Evolutionary conservation across 768 basidiomycete species (phyloP).

Genomic region (Lactarius hengduanensis): DNA sequence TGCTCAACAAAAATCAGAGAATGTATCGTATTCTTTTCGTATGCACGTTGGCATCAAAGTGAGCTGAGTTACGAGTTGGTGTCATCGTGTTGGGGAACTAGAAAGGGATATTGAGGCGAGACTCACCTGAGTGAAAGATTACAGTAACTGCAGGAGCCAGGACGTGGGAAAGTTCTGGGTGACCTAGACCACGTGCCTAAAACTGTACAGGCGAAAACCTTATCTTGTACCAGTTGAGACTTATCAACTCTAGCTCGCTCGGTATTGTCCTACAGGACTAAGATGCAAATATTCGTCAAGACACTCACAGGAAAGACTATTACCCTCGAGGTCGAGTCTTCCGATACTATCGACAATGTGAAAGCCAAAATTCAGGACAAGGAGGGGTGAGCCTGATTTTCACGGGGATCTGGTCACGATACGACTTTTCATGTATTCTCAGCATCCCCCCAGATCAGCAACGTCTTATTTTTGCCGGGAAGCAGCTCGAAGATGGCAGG

Average conservation of each 20-base stretch:
- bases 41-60: conserved; percentile 54
- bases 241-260: neutral
- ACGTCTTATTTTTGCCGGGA: conserved; percentile 94
- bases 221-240: neutral
- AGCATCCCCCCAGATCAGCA: conserved; percentile 96
- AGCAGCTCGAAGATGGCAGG: conserved; percentile 98
- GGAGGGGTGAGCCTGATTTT: conserved; percentile 53
- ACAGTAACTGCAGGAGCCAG: neutral
- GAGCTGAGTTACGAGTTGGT: conserved; percentile 54
- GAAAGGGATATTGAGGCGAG: neutral
- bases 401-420: neutral
- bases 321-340: conserved; percentile 97
- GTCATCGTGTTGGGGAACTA: conserved; percentile 30
- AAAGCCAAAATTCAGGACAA: conserved; percentile 82
- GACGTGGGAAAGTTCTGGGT: neutral
- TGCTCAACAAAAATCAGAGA: conserved; percentile 37
- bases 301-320: conserved; percentile 97
- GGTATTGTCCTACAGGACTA: conserved; percentile 9
- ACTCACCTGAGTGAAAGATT: conserved; percentile 4
- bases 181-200: conserved; percentile 11
- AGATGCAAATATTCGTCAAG: conserved; percentile 69
- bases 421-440: conserved; percentile 5
- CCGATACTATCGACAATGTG: conserved; percentile 95
- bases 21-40: conserved; percentile 53
- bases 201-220: conserved; percentile 26